These are phyloP conservation scores for Zopfia rhizophila DNA, from an alignment of 2,329 filamentous ascomycete genomes.

Conservation along the genomic window DNA sequence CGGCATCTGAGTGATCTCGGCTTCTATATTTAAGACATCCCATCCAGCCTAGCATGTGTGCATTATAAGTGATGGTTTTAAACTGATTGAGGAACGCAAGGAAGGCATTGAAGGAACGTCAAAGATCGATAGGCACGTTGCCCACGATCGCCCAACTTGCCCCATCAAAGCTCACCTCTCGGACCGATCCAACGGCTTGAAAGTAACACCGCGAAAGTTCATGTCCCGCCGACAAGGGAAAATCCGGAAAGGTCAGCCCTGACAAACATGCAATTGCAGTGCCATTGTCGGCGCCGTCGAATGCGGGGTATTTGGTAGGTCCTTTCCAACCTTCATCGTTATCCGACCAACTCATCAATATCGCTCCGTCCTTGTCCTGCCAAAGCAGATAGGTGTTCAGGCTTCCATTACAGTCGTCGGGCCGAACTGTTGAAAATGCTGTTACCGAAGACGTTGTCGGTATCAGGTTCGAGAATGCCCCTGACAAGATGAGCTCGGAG, in stretches of 20 bases:
- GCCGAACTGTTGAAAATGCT: slow-evolving; percentile 25
- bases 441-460: slow-evolving; percentile 23
- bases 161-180: slow-evolving; percentile 30
- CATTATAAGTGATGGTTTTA: too few species aligned
- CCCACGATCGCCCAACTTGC: slow-evolving; percentile 26
- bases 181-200: slow-evolving; percentile 24
- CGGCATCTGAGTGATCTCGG: too few species aligned
- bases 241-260: slow-evolving; percentile 22
- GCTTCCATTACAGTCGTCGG: slow-evolving; percentile 3
- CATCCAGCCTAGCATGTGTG: too few species aligned
- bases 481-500: slow-evolving; percentile 16
- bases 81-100: too few species aligned
- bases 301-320: slow-evolving; percentile 22
- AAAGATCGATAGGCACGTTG: slow-evolving; percentile 25
- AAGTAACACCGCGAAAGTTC: slow-evolving; percentile 33
- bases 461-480: slow-evolving; percentile 21
- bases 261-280: slow-evolving; percentile 29
- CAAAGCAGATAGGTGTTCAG: slow-evolving; percentile 28
- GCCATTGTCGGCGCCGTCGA: slow-evolving; percentile 25
- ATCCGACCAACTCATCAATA: slow-evolving; percentile 29
- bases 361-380: slow-evolving; percentile 23
- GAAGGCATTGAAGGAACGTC: too few species aligned
- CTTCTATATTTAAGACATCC: too few species aligned
- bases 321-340: slow-evolving; percentile 27
- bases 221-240: slow-evolving; percentile 15